Evolutionary conservation across 306 rosid genomes (phyloP).

Genomic region (Acacia crassicarpa): DNA sequence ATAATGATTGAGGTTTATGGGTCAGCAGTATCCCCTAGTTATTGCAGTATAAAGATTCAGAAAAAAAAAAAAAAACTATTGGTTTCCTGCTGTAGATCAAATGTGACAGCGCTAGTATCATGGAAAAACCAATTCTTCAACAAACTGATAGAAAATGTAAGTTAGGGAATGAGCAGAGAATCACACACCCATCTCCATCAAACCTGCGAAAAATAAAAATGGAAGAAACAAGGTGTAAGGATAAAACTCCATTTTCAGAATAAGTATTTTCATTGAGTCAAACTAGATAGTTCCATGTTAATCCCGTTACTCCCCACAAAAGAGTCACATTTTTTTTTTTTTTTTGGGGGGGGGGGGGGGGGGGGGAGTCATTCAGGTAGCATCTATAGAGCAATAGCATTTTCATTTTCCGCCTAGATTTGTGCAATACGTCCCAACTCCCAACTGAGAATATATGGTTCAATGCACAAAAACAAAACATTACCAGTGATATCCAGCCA

Average conservation of each 20-base stretch:
- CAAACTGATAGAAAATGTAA: conserved; percentile 21
- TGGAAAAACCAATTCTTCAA: conserved; percentile 6
- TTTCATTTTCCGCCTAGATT: conserved; percentile 9
- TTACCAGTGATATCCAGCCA: conserved; percentile 95
- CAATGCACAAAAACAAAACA: background rate
- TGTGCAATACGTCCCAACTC: background rate
- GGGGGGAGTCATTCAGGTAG: background rate
- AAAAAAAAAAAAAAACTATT: conserved; percentile 14
- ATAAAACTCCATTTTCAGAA: conserved; percentile 20
- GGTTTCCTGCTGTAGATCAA: background rate
- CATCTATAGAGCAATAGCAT: conserved; percentile 5
- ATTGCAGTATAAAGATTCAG: conserved; percentile 12
- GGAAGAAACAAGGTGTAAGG: conserved; percentile 33
- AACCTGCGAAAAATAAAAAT: conserved; percentile 65
- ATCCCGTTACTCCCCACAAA: conserved; percentile 13
- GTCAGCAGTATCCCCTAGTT: conserved; percentile 12
- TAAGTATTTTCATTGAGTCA: conserved; percentile 3
- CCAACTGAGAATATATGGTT: background rate
- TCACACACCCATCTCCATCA: conserved; percentile 95
- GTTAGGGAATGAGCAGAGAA: conserved; percentile 27
- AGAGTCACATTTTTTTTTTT: background rate
- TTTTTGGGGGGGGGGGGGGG: background rate
- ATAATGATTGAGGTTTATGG: conserved; percentile 13
- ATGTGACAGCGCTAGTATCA: conserved; percentile 12
- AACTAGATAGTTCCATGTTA: conserved; percentile 3